Conservation (phyloP, 2,329 filamentous ascomycete species). For the Neofusicoccum parvum region DNA sequence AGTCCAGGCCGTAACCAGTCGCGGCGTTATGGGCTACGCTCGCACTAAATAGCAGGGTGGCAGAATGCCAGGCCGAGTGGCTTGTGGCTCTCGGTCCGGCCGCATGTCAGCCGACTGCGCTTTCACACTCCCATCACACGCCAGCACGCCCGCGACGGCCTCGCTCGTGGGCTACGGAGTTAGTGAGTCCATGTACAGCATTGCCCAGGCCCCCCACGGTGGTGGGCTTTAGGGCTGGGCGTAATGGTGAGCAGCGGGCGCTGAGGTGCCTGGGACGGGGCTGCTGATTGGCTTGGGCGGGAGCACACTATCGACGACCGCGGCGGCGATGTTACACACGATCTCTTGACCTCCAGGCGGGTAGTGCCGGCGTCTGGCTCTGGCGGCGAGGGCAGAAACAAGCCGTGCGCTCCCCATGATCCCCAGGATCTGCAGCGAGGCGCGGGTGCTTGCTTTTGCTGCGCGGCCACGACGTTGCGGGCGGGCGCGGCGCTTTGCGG, state of each 20-base stretch:
- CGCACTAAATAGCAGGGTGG: constrained; percentile 6
- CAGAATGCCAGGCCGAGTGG: not conserved
- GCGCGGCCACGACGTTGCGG: not conserved
- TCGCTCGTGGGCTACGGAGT: too few relatives aligned
- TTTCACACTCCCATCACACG: constrained; percentile 18
- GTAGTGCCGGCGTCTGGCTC: not conserved
- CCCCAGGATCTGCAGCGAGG: constrained; percentile 15
- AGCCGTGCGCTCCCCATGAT: constrained; percentile 8
- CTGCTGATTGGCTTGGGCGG: not conserved
- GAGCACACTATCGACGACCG: not conserved
- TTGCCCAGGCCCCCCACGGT: not conserved
- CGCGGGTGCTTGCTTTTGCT: not conserved
- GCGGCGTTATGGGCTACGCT: constrained; percentile 2
- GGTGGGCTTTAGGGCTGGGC: constrained; percentile 8
- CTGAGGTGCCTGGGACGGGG: not conserved
- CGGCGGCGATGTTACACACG: constrained; percentile 1
- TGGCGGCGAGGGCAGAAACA: not conserved
- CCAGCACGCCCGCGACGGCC: not conserved
- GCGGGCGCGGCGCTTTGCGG: not conserved
- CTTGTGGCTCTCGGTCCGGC: constrained; percentile 5
- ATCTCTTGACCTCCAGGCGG: not conserved
- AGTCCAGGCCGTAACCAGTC: not conserved
- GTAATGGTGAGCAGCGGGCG: not conserved
- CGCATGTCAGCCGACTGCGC: constrained; percentile 16
- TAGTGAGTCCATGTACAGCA: not conserved